Conservation (phyloP, 169 alveolate genomes). For the Perkinsus olseni region DNA sequence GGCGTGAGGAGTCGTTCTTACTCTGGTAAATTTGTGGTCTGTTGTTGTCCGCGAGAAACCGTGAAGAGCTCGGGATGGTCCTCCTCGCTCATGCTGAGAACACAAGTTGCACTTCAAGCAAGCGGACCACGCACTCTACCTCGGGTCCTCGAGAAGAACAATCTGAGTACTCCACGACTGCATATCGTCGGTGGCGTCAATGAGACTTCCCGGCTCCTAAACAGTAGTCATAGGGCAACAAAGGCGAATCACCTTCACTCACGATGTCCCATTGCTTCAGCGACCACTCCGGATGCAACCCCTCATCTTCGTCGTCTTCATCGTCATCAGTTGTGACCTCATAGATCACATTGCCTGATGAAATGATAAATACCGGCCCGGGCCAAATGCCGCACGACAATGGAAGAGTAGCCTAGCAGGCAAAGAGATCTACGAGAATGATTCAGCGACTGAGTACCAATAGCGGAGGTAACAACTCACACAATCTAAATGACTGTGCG, state of each 20-base stretch:
- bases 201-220: neutral
- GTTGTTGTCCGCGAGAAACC: neutral
- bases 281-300: neutral
- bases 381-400: too few species aligned
- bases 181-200: neutral
- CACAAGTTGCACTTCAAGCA: neutral
- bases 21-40: neutral
- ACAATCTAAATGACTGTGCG: too few species aligned
- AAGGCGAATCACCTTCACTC: neutral
- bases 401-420: too few species aligned
- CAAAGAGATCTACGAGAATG: too few species aligned
- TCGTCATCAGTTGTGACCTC: neutral
- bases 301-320: neutral
- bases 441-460: too few species aligned
- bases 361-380: neutral
- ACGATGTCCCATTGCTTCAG: neutral
- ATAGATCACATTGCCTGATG: neutral
- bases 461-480: too few species aligned
- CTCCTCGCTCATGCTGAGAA: neutral
- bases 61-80: neutral
- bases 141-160: neutral
- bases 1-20: neutral
- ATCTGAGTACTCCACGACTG: neutral
- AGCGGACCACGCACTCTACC: neutral
- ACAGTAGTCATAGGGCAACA: neutral